These are phyloP conservation scores for Sporothrix brasiliensis DNA, from an alignment of 2,329 filamentous ascomycete species.

Conservation along the genomic window DNA sequence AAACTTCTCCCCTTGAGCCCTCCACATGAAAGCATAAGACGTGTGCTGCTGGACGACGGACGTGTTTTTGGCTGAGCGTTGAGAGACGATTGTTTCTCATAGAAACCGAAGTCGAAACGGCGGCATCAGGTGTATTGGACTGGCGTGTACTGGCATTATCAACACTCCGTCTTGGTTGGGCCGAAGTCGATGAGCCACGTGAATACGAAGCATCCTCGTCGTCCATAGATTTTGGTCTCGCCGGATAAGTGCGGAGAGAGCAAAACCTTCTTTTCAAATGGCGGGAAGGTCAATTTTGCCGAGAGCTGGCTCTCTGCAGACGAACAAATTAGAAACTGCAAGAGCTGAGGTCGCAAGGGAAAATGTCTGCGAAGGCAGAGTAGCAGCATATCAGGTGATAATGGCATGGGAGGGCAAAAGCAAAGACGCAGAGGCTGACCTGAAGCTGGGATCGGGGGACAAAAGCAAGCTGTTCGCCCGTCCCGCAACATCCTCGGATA, in stretches of 20 bases:
- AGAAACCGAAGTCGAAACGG: background rate
- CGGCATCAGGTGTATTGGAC: no score
- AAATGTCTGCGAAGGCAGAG: background rate
- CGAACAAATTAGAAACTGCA: background rate
- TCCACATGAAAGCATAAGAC: background rate
- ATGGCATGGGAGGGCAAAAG: background rate
- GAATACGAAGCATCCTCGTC: no score
- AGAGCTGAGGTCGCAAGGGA: background rate
- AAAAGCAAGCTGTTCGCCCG: background rate
- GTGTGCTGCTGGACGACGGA: background rate
- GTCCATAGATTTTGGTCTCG: no score
- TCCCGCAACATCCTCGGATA: background rate
- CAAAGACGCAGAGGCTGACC: background rate
- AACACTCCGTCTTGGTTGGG: no score
- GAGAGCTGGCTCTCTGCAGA: background rate
- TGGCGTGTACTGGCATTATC: no score
- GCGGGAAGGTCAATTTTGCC: slow-evolving; percentile 2
- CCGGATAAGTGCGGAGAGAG: background rate
- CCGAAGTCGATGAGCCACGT: no score
- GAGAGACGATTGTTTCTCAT: background rate
- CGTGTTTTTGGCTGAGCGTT: background rate
- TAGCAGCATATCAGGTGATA: slow-evolving; percentile 21
- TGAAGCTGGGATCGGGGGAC: slow-evolving; percentile 6
- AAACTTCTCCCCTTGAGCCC: background rate
- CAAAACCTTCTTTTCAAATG: background rate